A percentile compares a stretch with the other conserved stretches of the same genome.
These are phyloP conservation scores for Pontederia crassipes DNA, from an alignment of 176 grass and related monocot species.

Conservation along the genomic window DNA sequence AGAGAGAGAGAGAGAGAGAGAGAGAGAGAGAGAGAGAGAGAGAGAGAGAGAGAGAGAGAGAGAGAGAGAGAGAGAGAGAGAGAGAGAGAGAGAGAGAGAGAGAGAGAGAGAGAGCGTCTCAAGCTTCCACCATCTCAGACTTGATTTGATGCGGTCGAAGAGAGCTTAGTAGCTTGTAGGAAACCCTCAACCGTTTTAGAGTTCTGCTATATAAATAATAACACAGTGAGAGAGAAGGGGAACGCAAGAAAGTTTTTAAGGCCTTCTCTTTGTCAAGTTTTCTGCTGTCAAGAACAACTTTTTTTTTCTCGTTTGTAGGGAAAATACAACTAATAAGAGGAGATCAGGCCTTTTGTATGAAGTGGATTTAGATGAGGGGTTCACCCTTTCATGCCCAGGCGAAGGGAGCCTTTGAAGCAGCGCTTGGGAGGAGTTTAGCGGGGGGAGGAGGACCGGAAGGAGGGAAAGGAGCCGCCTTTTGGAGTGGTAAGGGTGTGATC, in stretches of 20 bases:
- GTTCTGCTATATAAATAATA: no score
- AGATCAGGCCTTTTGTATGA: constrained; percentile 47
- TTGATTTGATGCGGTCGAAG: neutral
- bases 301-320: neutral
- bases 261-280: neutral
- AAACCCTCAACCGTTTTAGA: no score
- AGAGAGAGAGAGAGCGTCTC: neutral
- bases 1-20: neutral
- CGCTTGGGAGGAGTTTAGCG: constrained; percentile 4
- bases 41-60: neutral
- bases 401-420: constrained; percentile 32
- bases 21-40: neutral
- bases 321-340: neutral
- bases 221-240: no score
- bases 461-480: constrained; percentile 10
- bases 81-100: neutral
- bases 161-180: neutral
- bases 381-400: constrained; percentile 48
- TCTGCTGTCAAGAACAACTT: constrained; percentile 1
- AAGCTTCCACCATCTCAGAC: neutral
- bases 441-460: neutral
- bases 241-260: no score
- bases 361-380: constrained; percentile 81
- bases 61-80: neutral
- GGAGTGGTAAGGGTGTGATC: constrained; percentile 25